These are phyloP conservation scores for Hansenula anomala DNA, from an alignment of 1,139 yeast genomes.

Conservation along the genomic window DNA sequence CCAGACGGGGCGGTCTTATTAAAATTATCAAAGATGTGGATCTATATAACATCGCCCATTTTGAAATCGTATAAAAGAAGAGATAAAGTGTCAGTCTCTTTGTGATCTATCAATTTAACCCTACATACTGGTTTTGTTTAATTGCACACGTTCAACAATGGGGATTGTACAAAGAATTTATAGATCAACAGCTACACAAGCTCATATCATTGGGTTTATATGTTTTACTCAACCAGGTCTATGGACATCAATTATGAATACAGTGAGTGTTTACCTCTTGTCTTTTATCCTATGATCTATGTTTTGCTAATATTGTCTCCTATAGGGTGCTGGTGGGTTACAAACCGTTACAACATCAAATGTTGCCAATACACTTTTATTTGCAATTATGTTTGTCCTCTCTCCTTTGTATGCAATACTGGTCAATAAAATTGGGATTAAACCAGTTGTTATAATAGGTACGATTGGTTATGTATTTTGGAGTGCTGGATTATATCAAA, in stretches of 20 bases:
- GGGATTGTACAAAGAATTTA: slow-evolving; percentile 2
- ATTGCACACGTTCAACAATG: too few relatives aligned
- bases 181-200: slow-evolving; percentile 18
- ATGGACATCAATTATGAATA: slow-evolving; percentile 18
- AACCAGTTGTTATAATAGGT: slow-evolving; percentile 28
- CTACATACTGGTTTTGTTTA: too few relatives aligned
- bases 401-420: slow-evolving; percentile 21
- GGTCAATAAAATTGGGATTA: slow-evolving; percentile 46
- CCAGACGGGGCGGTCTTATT: too few relatives aligned
- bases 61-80: too few relatives aligned
- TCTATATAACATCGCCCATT: too few relatives aligned
- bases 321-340: slow-evolving; percentile 26
- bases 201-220: slow-evolving; percentile 21
- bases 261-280: too few relatives aligned
- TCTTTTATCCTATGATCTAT: too few relatives aligned
- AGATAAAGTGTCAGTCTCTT: too few relatives aligned
- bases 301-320: too few relatives aligned
- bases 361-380: slow-evolving; percentile 17
- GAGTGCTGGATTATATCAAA: slow-evolving; percentile 25
- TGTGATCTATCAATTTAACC: too few relatives aligned
- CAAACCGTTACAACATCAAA: slow-evolving; percentile 7
- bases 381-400: slow-evolving; percentile 20
- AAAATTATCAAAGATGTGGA: too few relatives aligned
- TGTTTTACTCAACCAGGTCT: slow-evolving; percentile 26
- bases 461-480: slow-evolving; percentile 23